Conservation (phyloP, 305 asterid genomes). For the Fraxinus velutina region DNA sequence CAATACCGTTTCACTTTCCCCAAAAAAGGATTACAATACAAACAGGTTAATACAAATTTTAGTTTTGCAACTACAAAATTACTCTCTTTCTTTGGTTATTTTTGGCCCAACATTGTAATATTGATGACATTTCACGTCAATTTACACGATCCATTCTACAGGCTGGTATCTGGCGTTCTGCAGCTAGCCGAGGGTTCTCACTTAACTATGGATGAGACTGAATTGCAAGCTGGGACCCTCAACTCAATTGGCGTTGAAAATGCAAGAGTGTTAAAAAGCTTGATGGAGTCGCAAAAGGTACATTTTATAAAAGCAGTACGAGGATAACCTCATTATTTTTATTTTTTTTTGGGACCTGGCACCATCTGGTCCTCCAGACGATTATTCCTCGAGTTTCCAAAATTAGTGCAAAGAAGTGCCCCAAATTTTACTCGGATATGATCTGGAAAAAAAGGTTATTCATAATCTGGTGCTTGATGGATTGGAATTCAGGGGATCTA, state of each 20-base stretch:
- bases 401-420: not conserved
- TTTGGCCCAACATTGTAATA: not conserved
- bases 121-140: constrained; percentile 3
- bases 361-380: not conserved
- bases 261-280: constrained; percentile 45
- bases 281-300: constrained; percentile 72
- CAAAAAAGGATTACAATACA: constrained; percentile 76
- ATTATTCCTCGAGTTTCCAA: not conserved
- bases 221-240: constrained; percentile 61
- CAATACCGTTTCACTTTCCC: constrained; percentile 62
- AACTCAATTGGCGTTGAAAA: constrained; percentile 66
- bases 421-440: not conserved
- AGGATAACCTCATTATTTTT: not conserved
- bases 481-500: not conserved
- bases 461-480: not conserved
- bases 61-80: not conserved
- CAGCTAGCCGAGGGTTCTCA: constrained; percentile 88
- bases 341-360: not conserved
- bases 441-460: not conserved
- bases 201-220: constrained; percentile 73
- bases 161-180: constrained; percentile 61
- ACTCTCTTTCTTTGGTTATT: not conserved
- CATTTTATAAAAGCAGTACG: not conserved
- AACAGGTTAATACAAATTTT: constrained; percentile 50
- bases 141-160: constrained; percentile 27